Conservation (phyloP, 441 rosid genomes). For the Melastoma candidum region DNA sequence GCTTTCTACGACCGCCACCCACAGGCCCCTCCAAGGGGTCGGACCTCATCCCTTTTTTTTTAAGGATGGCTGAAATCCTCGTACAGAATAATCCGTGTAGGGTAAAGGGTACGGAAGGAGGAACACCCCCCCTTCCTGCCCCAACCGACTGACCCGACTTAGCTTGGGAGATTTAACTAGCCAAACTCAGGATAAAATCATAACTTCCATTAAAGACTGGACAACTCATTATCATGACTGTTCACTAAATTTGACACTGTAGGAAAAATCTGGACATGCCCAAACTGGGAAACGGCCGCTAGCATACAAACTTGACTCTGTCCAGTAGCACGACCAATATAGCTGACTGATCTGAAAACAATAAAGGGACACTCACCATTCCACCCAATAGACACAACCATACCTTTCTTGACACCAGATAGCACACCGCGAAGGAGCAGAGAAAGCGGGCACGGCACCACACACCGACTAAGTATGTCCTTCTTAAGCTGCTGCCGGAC, state of each 20-base stretch:
- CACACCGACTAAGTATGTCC: conserved; percentile 1
- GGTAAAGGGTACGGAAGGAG: too few relatives aligned
- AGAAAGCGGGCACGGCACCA: conserved; percentile 11
- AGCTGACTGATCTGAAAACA: conserved; percentile 21
- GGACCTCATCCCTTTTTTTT: too few relatives aligned
- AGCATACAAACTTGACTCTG: conserved; percentile 21
- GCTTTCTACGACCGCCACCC: too few relatives aligned
- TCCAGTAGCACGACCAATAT: conserved; percentile 9
- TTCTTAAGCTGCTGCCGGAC: conserved; percentile 36
- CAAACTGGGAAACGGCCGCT: conserved; percentile 22
- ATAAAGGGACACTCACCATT: conserved; percentile 22
- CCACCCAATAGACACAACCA: conserved; percentile 18
- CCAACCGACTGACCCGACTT: too few relatives aligned
- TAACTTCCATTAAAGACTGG: too few relatives aligned
- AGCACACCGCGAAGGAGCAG: conserved; percentile 11
- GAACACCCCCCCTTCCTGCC: too few relatives aligned
- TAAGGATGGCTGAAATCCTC: too few relatives aligned
- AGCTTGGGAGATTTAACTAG: too few relatives aligned
- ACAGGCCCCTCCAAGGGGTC: too few relatives aligned
- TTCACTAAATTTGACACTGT: background rate
- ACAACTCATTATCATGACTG: background rate
- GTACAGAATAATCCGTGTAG: too few relatives aligned
- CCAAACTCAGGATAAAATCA: too few relatives aligned
- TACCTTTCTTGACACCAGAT: conserved; percentile 17
- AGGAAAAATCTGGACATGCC: conserved; percentile 16